Base-by-base conservation (phyloP, 768 basidiomycete species). In the Dentipellis fragilis region DNA sequence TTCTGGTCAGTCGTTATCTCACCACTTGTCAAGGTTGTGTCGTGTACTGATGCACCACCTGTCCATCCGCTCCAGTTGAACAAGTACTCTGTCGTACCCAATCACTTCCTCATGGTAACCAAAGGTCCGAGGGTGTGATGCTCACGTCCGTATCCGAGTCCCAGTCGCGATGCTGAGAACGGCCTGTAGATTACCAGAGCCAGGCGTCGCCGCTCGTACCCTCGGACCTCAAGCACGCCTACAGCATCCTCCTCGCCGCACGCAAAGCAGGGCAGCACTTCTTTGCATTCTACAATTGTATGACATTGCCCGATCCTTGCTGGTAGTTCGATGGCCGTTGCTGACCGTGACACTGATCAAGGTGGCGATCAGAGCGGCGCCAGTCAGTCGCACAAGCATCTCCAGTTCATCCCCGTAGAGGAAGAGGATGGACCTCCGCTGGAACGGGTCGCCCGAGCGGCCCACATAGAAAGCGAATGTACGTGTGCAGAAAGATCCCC, bases 261-360 rank as follows among this genome's bases (percentile, higher is more conserved):
- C 75, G 76, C 42, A 78, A 80, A 62, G 74, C 73, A 0, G 80
- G 82, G 12, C 77, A 74, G 57, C 75, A 71, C 36, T 74, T 85
- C 55, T 80, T 96, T 55, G 89, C 87, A 1, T 96, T 96, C 71
- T 96, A 93, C 69, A 97, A 97, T 60, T 95, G 93, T 83, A 38
- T n/a, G 54, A 12, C 46, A 48, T n/a, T 49, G n/a, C n/a, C n/a
- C n/a, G n/a, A n/a, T n/a, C n/a, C n/a, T n/a, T n/a, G n/a, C 11
- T 23, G 16, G 39, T 48, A 16, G 8, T 12, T 7, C 38, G 14
- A 42, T 42, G 39, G 1, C 19, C 36, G 38, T 14, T 42, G n/a
- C 19, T 34, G n/a, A 17, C 16, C 16, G 56, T 9, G 51, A 49
- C 35, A 46, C 12, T 12, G 54, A 34, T 47, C 19, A 21, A 90